These are phyloP conservation scores for Eimeria maxima DNA, from an alignment of 169 alveolate species.

Conservation along the genomic window DNA sequence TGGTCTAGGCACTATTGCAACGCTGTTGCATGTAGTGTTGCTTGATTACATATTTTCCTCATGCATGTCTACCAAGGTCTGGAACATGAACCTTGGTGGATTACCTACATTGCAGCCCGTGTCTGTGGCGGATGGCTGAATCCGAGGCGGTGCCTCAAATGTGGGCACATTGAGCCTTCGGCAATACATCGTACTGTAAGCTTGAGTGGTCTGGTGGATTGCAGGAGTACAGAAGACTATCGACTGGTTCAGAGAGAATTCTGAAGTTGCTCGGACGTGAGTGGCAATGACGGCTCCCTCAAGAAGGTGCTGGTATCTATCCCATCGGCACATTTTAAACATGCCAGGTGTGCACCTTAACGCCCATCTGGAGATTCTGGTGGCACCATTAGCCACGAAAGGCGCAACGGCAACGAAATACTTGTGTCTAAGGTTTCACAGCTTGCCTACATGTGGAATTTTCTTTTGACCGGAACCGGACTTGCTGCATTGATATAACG, in stretches of 20 bases:
- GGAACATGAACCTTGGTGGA: background rate
- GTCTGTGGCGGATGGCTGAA: background rate
- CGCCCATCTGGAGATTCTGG: slow-evolving; percentile 10
- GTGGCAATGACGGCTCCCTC: background rate
- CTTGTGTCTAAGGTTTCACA: background rate
- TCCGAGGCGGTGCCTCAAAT: background rate
- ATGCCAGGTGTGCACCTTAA: background rate
- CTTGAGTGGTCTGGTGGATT: background rate
- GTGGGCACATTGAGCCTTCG: background rate
- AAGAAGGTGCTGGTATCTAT: background rate
- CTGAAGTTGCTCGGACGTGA: slow-evolving; percentile 36
- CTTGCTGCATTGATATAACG: background rate
- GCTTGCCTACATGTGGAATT: background rate
- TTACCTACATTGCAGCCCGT: background rate
- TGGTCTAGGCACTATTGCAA: background rate
- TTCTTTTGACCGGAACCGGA: background rate
- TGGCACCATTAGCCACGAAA: background rate
- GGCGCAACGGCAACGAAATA: background rate
- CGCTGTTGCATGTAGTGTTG: background rate
- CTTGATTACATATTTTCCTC: background rate
- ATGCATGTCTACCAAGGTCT: background rate
- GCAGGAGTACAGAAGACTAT: slow-evolving; percentile 76
- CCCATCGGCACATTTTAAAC: background rate
- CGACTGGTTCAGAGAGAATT: slow-evolving; percentile 67
- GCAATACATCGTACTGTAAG: background rate